phyloP scores from a whole-genome alignment of 495 filamentous ascomycete genomes.

The Penicillium angulare region DNA sequence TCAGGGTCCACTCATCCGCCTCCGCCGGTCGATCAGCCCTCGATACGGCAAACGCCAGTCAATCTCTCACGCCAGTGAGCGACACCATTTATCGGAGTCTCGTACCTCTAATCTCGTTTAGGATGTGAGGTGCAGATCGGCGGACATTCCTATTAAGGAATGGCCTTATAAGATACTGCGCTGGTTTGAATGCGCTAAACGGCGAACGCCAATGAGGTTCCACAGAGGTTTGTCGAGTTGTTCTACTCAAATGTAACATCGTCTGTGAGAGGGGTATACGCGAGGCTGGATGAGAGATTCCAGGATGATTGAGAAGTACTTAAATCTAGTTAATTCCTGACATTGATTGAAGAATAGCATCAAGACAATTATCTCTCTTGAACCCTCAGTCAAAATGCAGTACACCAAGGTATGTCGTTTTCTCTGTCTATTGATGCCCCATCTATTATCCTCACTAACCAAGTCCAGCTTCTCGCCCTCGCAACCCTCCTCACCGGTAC shows the following conservation, averaged over 20 bases:
- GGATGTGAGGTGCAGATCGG: conserved; percentile 15
- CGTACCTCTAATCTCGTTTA: conserved; percentile 6
- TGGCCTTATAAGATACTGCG: not conserved
- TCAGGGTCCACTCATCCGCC: not conserved
- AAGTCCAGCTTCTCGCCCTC: conserved; percentile 10
- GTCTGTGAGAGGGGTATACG: not conserved
- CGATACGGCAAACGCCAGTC: conserved; percentile 10
- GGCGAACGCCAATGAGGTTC: conserved; percentile 10
- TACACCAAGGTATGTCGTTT: conserved; percentile 24
- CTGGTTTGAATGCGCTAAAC: not conserved
- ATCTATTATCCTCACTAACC: not conserved
- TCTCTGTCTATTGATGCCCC: not conserved
- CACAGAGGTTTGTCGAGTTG: not conserved
- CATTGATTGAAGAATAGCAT: too few relatives aligned
- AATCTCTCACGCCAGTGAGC: conserved; percentile 15
- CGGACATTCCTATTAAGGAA: conserved; percentile 12
- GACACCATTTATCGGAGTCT: not conserved
- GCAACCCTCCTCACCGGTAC: conserved; percentile 33
- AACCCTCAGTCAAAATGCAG: conserved; percentile 22
- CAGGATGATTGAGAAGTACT: not conserved
- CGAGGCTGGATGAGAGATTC: not conserved
- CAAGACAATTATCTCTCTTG: not conserved
- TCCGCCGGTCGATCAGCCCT: not conserved
- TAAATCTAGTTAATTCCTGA: not conserved
- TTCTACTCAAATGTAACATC: conserved; percentile 8